phyloP scores from a whole-genome alignment of 1,139 yeast genomes.

The Blastobotrys ciferrii region DNA sequence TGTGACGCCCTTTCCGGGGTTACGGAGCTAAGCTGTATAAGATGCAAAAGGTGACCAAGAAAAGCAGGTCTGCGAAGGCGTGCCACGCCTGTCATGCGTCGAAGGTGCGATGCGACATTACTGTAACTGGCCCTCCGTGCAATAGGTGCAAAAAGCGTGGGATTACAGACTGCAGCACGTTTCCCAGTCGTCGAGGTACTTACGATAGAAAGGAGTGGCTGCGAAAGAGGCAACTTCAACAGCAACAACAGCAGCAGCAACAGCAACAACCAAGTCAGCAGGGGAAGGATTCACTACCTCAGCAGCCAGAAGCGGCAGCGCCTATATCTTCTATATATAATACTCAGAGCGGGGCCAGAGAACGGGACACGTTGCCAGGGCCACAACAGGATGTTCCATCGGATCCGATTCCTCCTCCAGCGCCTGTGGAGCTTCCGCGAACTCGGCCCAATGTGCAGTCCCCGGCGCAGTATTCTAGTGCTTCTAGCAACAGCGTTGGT shows the following conservation, averaged over 20 bases:
- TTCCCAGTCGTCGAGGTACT: slow-evolving; percentile 15
- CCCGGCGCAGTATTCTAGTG: slow-evolving; percentile 3
- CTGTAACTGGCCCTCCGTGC: slow-evolving; percentile 18
- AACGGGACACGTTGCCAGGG: too few relatives aligned
- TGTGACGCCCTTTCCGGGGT: neutral
- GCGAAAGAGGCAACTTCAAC: neutral
- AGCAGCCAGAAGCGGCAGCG: neutral
- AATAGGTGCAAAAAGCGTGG: slow-evolving; percentile 17
- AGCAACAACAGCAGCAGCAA: too few relatives aligned
- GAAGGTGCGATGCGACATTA: slow-evolving; percentile 20
- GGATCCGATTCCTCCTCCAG: too few relatives aligned
- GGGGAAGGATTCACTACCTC: neutral
- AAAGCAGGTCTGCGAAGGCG: slow-evolving; percentile 13
- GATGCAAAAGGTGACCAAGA: neutral
- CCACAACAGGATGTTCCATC: too few relatives aligned
- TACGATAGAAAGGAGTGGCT: slow-evolving; percentile 12
- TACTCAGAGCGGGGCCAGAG: too few relatives aligned
- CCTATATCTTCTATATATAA: neutral
- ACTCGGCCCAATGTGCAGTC: neutral
- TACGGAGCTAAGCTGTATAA: neutral
- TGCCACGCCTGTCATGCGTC: slow-evolving; percentile 17
- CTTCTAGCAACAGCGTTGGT: neutral
- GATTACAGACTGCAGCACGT: slow-evolving; percentile 10
- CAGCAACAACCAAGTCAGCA: too few relatives aligned
- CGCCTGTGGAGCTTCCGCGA: neutral